Evolutionary conservation across 106 monocot genomes (phyloP).

Genomic region (Acanthochlamys bracteata): DNA sequence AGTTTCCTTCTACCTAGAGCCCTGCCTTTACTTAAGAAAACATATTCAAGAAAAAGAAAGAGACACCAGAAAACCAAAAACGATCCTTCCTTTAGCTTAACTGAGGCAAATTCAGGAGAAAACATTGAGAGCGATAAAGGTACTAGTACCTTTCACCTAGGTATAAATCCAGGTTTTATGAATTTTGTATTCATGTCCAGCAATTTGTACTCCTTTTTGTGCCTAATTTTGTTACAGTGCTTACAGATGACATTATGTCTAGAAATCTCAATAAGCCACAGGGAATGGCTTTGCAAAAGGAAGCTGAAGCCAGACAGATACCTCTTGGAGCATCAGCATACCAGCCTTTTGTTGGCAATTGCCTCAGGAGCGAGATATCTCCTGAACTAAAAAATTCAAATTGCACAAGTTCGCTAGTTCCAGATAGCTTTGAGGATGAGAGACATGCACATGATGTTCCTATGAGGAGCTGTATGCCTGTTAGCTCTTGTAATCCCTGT

Average conservation of each 20-base stretch:
- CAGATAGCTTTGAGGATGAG: slow-evolving; percentile 76
- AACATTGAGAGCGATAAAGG: slow-evolving; percentile 8
- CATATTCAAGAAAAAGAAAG: slow-evolving; percentile 36
- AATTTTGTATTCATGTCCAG: too few species aligned
- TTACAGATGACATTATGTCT: slow-evolving; percentile 25
- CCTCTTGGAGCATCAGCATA: slow-evolving; percentile 4
- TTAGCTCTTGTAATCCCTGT: not conserved
- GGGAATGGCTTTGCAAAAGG: slow-evolving; percentile 2
- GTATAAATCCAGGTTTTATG: slow-evolving; percentile 9
- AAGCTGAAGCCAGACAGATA: not conserved
- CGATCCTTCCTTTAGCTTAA: slow-evolving; percentile 8
- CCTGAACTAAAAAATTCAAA: slow-evolving; percentile 14
- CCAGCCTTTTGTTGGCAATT: not conserved
- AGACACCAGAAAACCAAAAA: slow-evolving; percentile 16
- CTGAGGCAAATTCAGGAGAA: slow-evolving; percentile 1
- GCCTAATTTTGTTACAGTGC: too few species aligned
- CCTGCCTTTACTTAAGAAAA: slow-evolving; percentile 73
- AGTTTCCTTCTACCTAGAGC: slow-evolving; percentile 84
- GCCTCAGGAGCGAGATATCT: slow-evolving; percentile 17
- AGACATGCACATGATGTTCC: slow-evolving; percentile 8
- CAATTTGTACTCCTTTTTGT: too few species aligned
- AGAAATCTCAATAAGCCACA: slow-evolving; percentile 5
- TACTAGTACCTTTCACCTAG: slow-evolving; percentile 9
- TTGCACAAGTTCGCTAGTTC: slow-evolving; percentile 26
- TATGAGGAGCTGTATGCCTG: not conserved